Evolutionary conservation across 2,329 filamentous ascomycete species (phyloP), one percentile per base, ranked within the genome.

Genomic region (Albifimbria verrucaria): DNA sequence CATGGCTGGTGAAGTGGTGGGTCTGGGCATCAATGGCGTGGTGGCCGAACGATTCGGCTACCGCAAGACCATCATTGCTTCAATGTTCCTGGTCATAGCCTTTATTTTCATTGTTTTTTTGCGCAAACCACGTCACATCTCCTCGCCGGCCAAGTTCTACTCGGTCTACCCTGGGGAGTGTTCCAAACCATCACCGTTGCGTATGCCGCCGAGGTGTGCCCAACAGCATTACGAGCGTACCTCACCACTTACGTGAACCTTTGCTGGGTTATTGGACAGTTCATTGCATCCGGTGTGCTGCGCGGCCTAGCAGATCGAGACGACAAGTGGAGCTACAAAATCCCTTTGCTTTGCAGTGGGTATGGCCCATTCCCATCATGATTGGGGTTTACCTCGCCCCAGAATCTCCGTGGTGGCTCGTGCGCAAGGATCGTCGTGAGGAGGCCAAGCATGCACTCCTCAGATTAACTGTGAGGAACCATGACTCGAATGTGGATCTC

Each of bases 381-480:
- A 50, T 67, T 17, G 57, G 56, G 15, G 55, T 60, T 12, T 61
- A 48, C 47, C 56, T 66, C 48, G 61, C 64, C 11, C 67, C 67
- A 2, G 67, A 69, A 50, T 68, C 64, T 2, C 67, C 66, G 6
- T 70, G 65, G 63, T 67, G 57, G 52, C 60, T 64, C 5, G 61
- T 65, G 7, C 54, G 55, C 12, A 23, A 26, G 59, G 81, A 79
- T 24, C 74, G 76, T 20, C 67, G 83, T 28, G 82, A 82, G 9
- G 55, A 61, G 15, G 57, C 61, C 6, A 46, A 54, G 22, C 25
- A 50, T 10, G 73, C 83, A 1, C 75, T 88, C n/a, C 73, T 82
- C 36, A 80, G 84, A 2, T 72, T 88, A 20, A 86, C 26, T 17
- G 26, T 26, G 21, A 65, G 76, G 21, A 76, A 63, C 54, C 53